Evolutionary conservation across 805 yeast genomes (phyloP), one percentile per base, ranked within the genome.

Genomic region (Starmera quercuum): DNA sequence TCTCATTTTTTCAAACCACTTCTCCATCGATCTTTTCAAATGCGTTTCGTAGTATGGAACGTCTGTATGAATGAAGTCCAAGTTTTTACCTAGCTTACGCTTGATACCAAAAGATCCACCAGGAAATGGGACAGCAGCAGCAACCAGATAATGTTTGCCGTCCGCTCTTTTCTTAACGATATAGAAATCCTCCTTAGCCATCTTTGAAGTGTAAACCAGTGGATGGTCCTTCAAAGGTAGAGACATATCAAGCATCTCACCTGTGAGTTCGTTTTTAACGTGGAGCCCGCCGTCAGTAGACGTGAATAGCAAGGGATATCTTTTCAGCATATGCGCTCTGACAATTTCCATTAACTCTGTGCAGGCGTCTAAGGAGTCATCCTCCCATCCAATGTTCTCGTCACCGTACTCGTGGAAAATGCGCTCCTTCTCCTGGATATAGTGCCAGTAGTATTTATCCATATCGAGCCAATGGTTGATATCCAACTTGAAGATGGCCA

Each of bases 171-270:
- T 69, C 48, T 62, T 51, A 29, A 78, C 86, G 25, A 80, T 40
- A 49, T 79, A 81, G 49, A 80, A 81, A 54, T 80, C 88, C 49
- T 80, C 88, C 51, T 80, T 80, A 28, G 86, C 85, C 68, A 80
- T 66, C 45, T 77, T 77, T 20, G 82, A 68, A 17, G 75, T 75
- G 40, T 72, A 73, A 16, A 71, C 53, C 44, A 80, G 59, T 9
- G 87, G 85, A 47, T 77, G 81, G 11, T 75, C 76, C 41, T 73
- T 71, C 44, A 76, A 60, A 4, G 85, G 84, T 20, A 49, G 42
- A 2, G 75, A 57, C 64, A 79, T 71, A 50, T 78, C 84, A 46
- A 80, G 57, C 17, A 63, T 42, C 52, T 81, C 86, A 29, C 69
- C 67, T 7, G 86, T 78, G 30, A 80, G 54, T 41, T 75, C 78